These are phyloP conservation scores for Lunularia cruciata DNA, from an alignment of 225 moss, liverwort and hornwort species.

Conservation along the genomic window DNA sequence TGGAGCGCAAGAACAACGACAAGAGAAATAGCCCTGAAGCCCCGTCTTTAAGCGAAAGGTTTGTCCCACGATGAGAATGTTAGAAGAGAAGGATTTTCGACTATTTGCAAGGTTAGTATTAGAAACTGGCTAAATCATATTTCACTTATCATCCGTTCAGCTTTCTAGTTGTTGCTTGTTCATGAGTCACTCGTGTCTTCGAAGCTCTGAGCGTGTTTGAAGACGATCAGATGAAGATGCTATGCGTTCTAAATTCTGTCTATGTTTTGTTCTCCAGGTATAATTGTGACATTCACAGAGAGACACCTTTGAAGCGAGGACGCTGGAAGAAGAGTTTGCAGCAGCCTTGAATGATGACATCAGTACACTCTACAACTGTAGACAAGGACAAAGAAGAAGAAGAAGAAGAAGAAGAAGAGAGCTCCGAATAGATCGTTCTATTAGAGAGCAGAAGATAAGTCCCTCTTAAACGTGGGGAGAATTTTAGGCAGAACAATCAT, in stretches of 20 bases:
- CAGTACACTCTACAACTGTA: no score
- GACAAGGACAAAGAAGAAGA: neutral
- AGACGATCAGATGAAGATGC: no score
- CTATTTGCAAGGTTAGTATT: neutral
- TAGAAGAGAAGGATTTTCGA: neutral
- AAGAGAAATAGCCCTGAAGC: neutral
- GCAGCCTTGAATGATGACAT: neutral
- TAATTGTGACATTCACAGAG: slow-evolving; percentile 10
- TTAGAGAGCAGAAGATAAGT: neutral
- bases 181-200: no score
- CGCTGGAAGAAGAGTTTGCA: slow-evolving; percentile 1
- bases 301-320: neutral
- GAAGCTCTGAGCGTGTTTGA: no score
- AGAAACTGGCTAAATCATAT: no score
- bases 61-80: neutral
- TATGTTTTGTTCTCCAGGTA: slow-evolving; percentile 6
- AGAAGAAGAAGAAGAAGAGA: neutral
- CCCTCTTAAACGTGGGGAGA: neutral
- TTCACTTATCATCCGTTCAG: no score
- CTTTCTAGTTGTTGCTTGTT: no score
- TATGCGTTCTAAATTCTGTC: no score
- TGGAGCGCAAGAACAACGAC: neutral
- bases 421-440: neutral
- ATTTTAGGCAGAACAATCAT: slow-evolving; percentile 1
- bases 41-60: slow-evolving; percentile 1